phyloP scores from a whole-genome alignment of 345 rosid genomes.

The Bruguiera gymnorhiza region DNA sequence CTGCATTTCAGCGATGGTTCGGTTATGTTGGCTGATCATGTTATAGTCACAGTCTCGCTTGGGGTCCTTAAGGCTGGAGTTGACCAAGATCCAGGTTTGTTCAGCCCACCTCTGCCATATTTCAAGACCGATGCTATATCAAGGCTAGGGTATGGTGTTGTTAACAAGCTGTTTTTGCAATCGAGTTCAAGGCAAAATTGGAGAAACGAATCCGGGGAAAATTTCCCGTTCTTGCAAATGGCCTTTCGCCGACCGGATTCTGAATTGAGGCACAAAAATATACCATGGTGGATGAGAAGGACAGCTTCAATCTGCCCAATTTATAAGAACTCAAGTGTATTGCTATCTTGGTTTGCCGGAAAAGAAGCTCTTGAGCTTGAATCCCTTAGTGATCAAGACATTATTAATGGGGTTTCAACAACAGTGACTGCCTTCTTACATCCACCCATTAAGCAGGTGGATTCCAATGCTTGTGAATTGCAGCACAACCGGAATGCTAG shows the following conservation, averaged over 20 bases:
- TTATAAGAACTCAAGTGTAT: slow-evolving; percentile 59
- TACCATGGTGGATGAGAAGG: slow-evolving; percentile 97
- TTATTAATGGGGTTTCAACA: slow-evolving; percentile 55
- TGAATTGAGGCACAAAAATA: slow-evolving; percentile 44
- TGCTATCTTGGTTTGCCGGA: slow-evolving; percentile 95
- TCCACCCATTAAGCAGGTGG: slow-evolving; percentile 13
- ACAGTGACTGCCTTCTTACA: slow-evolving; percentile 51
- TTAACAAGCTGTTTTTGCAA: slow-evolving; percentile 83
- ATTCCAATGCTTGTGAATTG: slow-evolving; percentile 16
- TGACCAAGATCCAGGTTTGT: slow-evolving; percentile 49
- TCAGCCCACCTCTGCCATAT: slow-evolving; percentile 69
- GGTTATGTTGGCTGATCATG: slow-evolving; percentile 71
- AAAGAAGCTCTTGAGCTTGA: slow-evolving; percentile 90
- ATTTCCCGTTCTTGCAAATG: slow-evolving; percentile 69
- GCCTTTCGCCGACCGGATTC: slow-evolving; percentile 60
- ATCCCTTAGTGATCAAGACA: slow-evolving; percentile 65
- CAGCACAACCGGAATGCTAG: slow-evolving; percentile 40
- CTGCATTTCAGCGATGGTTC: slow-evolving; percentile 87
- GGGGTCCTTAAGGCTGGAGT: slow-evolving; percentile 87
- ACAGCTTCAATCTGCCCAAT: slow-evolving; percentile 78
- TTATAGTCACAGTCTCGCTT: slow-evolving; percentile 78
- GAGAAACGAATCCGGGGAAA: slow-evolving; percentile 19
- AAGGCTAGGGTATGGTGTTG: slow-evolving; percentile 87
- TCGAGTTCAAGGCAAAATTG: slow-evolving; percentile 28
- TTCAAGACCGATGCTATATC: slow-evolving; percentile 76